These are phyloP conservation scores for Hypomontagnella submonticulosa DNA, from an alignment of 495 filamentous ascomycete species.

Conservation along the genomic window DNA sequence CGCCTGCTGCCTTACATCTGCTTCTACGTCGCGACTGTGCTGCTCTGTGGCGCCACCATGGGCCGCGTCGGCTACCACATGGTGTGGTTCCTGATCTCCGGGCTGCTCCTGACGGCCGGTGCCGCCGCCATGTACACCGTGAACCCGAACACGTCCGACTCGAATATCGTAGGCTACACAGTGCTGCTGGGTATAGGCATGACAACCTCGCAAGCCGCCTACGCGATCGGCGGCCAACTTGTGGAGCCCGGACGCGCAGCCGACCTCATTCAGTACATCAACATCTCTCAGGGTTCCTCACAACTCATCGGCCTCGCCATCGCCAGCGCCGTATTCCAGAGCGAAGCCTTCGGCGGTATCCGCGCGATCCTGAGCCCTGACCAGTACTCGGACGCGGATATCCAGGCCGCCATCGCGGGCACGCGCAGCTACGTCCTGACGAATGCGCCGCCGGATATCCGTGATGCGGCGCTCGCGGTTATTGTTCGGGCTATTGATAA, in stretches of 20 bases:
- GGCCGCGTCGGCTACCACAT: constrained; percentile 61
- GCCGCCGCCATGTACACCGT: constrained; percentile 61
- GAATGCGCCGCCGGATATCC: constrained; percentile 44
- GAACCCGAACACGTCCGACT: constrained; percentile 41
- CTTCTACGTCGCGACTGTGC: constrained; percentile 52
- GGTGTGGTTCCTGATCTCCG: constrained; percentile 66
- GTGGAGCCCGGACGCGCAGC: constrained; percentile 51
- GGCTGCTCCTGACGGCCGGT: constrained; percentile 57
- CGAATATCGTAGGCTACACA: constrained; percentile 61
- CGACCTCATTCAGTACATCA: constrained; percentile 63
- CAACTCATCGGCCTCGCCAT: constrained; percentile 63
- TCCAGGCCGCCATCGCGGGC: constrained; percentile 59
- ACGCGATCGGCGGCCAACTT: constrained; percentile 61
- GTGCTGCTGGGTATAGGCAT: constrained; percentile 62
- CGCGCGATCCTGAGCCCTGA: constrained; percentile 44
- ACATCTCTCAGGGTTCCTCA: constrained; percentile 61
- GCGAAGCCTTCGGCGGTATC: constrained; percentile 48
- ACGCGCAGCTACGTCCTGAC: constrained; percentile 50
- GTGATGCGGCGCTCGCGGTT: constrained; percentile 50
- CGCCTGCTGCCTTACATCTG: constrained; percentile 64
- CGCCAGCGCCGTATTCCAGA: constrained; percentile 65
- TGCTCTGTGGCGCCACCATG: constrained; percentile 60
- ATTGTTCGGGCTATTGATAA: constrained; percentile 60
- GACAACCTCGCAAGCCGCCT: constrained; percentile 60
- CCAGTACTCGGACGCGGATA: constrained; percentile 33